Evolutionary conservation across 2,329 filamentous ascomycete species (phyloP), one percentile per base, ranked within the genome.

Genomic region (Arthroderma sp.): DNA sequence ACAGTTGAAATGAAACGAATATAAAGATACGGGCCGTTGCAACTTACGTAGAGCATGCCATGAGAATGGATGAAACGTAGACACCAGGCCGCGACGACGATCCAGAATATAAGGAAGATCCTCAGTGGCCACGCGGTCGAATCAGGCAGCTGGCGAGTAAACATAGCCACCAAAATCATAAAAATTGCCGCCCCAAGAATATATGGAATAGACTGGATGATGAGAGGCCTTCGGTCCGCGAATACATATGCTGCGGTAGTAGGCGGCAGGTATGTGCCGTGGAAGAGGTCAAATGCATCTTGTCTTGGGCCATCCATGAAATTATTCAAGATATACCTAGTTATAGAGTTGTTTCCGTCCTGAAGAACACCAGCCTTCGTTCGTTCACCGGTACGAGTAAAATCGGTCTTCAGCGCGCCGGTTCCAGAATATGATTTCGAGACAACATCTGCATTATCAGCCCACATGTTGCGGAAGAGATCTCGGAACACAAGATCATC

Each of bases 391-490:
- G 89, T 89, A n/a, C 93, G 85, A 1, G 93, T 98, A 66, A 97
- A 89, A 70, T 98, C 94, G 0, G 93, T 98, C 80, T 98, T 98
- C 76, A 98, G 82, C 55, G 93, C 93, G 2, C 93, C 94, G 0
- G 94, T 98, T 57, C 93, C 93, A 0, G 93, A 93, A 72, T 98
- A 98, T 0, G 89, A 85, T 64, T 83, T 86, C 17, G 91, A 95
- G 35, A 98, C 91, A 23, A 94, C 86, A 70, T 98, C 93, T 57
- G 94, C 93, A 67, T 98, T 98, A 73, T 98, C 93, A 31, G 93
- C 93, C 93, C 93, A 98, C 15, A 97, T 79, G 72, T 97, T 97
- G 63, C 93, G 88, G 81, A 97, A 98, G 59, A 97, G 76, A 65
- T 86, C 79, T 71, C 96, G 91, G 69, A 98, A 98, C 0, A 79